Percentiles rank a stretch among this genome's conserved stretches.
Evolutionary conservation across 2,329 filamentous ascomycete genomes (phyloP).

Genomic region (Zalaria obscura): DNA sequence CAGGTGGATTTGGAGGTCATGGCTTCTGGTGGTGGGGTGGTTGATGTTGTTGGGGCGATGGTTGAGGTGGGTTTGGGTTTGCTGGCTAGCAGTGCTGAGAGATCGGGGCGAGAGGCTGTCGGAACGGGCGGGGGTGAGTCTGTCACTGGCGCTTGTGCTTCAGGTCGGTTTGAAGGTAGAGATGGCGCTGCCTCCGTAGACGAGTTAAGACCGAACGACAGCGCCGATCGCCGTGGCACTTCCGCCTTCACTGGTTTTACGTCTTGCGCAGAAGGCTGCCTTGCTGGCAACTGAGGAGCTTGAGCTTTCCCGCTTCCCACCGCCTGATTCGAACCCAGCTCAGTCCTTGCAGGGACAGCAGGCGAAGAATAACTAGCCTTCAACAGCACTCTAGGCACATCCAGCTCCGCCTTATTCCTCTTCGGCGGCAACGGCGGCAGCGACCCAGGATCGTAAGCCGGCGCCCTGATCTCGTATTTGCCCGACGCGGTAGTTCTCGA

Average conservation of each 20-base stretch:
- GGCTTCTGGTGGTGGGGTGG: constrained; percentile 8
- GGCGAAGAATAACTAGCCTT: constrained; percentile 22
- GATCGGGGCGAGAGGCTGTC: constrained; percentile 40
- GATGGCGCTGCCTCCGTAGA: constrained; percentile 12
- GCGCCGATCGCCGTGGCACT: constrained; percentile 27
- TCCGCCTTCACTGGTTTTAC: constrained; percentile 7
- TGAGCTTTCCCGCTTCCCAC: neutral
- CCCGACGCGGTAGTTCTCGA: constrained; percentile 10
- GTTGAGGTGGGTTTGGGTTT: constrained; percentile 24
- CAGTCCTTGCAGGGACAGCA: constrained; percentile 10
- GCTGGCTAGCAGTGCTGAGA: constrained; percentile 39
- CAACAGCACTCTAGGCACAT: constrained; percentile 21
- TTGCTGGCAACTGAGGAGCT: constrained; percentile 11
- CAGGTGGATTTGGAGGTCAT: constrained; percentile 34
- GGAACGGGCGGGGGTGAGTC: constrained; percentile 37
- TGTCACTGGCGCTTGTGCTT: neutral
- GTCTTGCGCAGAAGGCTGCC: constrained; percentile 2
- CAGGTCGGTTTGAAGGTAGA: constrained; percentile 6
- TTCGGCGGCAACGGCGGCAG: constrained; percentile 42
- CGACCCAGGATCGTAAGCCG: constrained; percentile 40
- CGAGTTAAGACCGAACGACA: constrained; percentile 32
- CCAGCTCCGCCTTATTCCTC: constrained; percentile 25
- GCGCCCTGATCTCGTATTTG: constrained; percentile 22
- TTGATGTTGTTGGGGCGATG: constrained; percentile 14
- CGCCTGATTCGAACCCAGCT: too few relatives aligned